Conservation (phyloP, 164 flowering plant genomes). For the Stephania yunnanensis region DNA sequence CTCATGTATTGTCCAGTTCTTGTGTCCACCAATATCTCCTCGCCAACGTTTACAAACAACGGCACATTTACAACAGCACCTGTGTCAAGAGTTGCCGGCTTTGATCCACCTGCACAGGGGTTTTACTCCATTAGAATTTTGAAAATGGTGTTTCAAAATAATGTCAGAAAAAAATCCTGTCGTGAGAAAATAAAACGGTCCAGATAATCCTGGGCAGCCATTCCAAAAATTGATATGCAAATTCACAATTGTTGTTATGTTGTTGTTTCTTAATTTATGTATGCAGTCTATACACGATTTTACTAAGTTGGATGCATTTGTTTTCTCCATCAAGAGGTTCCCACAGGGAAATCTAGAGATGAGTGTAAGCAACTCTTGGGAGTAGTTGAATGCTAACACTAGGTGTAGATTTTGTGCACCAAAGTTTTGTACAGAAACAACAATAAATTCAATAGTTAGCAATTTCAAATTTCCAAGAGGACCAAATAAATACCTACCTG, state of each 20-base stretch:
- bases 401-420: background rate
- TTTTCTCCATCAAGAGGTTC: no score
- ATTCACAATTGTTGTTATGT: background rate
- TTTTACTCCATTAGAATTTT: background rate
- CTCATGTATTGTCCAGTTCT: constrained; percentile 84
- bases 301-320: no score
- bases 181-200: background rate
- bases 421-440: background rate
- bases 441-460: background rate
- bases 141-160: background rate
- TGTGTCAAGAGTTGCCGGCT: constrained; percentile 86
- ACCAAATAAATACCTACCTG: constrained; percentile 41
- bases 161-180: background rate
- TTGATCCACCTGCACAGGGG: constrained; percentile 63
- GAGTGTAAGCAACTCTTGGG: background rate
- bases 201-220: background rate
- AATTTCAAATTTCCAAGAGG: background rate
- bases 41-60: constrained; percentile 63
- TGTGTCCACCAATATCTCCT: constrained; percentile 72
- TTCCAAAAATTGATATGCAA: background rate
- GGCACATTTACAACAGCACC: constrained; percentile 84
- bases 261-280: no score
- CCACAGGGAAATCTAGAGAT: no score
- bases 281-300: no score
- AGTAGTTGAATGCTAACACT: background rate